Base-by-base conservation (phyloP, 768 basidiomycete species). In the Clitopilus passeckerianus region DNA sequence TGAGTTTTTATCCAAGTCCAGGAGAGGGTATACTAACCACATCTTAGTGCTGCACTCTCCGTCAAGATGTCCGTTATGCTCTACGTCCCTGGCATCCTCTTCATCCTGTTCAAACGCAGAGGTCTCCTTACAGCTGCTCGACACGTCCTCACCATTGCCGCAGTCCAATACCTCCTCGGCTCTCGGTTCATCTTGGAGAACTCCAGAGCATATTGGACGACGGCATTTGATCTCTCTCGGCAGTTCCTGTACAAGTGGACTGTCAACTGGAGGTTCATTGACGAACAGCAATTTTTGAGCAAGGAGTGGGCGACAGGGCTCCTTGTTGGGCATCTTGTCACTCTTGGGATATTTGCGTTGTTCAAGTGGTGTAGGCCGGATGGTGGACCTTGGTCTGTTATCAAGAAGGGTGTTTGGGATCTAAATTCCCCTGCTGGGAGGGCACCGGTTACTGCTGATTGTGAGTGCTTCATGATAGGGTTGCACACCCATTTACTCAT, bases 161-260 rank as follows among this genome's bases (percentile, higher is more conserved):
- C 75, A 16, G 68, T 77, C 30, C 90, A 97, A 71, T 66, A 80
- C 7, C 60, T 87, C 15, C 74, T 95, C 53, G 91, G 89, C 3
- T 69, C 75, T 7, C 86, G 89, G 6, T 97, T 94, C 77, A 74
- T 95, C 50, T 71, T 75, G 41, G 75, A 80, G 58, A 77, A 89
- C 61, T 74, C 81, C 3, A 66, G 74, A 67, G 79, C 84, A 20
- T 99, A 99, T 71, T 65, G 93, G 41, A 76, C 73, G 22, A 80
- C 81, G 18, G 90, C 97, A 1, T 99, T 96, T 69, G 87, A 98
- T 68, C 77, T 99, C 58, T 86, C 86, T 3, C 87, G 97, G 14
- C 80, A 87, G 7, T 99, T 99, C 74, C 73, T 97, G 30, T 97
- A 91, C 72, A 87, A 91, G 69, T 99, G 96, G 96, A 98, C 96